Conservation (phyloP, 148 eudicot species). For the Mesembryanthemum crystallinum region DNA sequence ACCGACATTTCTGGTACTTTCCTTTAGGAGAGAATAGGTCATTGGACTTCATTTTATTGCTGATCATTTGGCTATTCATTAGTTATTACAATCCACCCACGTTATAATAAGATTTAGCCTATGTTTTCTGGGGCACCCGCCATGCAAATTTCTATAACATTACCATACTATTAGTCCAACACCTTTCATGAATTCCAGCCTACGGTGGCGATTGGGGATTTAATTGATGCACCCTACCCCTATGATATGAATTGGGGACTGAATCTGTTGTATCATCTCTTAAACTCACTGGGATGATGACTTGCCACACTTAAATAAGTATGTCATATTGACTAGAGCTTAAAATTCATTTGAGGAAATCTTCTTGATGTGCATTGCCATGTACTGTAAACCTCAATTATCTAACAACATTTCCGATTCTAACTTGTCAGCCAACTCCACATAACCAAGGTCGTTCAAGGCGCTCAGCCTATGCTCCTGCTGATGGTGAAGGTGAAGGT, state of each 20-base stretch:
- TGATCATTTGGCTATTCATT: too few relatives aligned
- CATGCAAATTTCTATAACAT: too few relatives aligned
- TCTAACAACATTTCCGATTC: background rate
- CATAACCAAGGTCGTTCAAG: conserved; percentile 56
- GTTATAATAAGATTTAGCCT: background rate
- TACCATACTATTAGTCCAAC: too few relatives aligned
- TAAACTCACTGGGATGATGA: background rate
- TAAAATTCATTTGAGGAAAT: background rate
- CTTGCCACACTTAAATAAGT: background rate
- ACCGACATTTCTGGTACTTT: too few relatives aligned
- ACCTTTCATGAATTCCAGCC: too few relatives aligned
- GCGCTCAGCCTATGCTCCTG: conserved; percentile 54
- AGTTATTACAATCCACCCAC: too few relatives aligned
- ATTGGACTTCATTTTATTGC: too few relatives aligned
- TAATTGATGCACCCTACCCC: too few relatives aligned
- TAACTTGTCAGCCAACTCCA: conserved; percentile 54
- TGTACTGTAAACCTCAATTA: background rate
- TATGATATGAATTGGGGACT: too few relatives aligned
- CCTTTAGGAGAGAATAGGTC: too few relatives aligned
- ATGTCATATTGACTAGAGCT: background rate
- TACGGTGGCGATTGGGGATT: too few relatives aligned
- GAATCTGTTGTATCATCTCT: background rate
- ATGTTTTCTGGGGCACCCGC: background rate
- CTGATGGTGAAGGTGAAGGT: conserved; percentile 62
- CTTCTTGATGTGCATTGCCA: background rate